A percentile compares a stretch with the other conserved stretches of the same genome.
Evolutionary conservation across 495 filamentous ascomycete genomes (phyloP).

Genomic region (Clohesyomyces aquaticus): DNA sequence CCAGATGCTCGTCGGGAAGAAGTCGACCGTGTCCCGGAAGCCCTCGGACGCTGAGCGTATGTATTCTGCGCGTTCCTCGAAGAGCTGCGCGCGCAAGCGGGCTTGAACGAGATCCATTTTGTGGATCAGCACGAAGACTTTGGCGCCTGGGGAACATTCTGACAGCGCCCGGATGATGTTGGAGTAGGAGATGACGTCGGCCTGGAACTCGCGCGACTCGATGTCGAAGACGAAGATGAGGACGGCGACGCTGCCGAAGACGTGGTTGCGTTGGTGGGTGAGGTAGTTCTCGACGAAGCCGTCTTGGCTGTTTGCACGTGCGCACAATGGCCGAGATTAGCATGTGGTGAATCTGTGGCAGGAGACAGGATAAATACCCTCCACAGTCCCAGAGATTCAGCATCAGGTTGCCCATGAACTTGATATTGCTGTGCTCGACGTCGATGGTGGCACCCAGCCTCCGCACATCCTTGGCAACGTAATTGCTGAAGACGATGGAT

Average conservation of each 20-base stretch:
- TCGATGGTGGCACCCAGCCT: constrained; percentile 96
- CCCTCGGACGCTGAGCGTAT: constrained; percentile 75
- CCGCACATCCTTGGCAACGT: constrained; percentile 93
- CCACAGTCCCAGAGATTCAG: constrained; percentile 99
- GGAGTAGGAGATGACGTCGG: constrained; percentile 86
- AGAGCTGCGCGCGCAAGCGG: constrained; percentile 74
- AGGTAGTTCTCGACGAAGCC: constrained; percentile 99
- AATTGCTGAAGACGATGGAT: constrained; percentile 97
- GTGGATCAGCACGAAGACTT: constrained; percentile 91
- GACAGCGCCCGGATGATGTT: constrained; percentile 81
- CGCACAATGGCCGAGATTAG: constrained; percentile 11
- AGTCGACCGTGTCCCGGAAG: constrained; percentile 61
- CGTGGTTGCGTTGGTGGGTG: constrained; percentile 86
- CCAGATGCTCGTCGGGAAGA: constrained; percentile 96
- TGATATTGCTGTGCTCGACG: constrained; percentile 95
- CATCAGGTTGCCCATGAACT: constrained; percentile 95
- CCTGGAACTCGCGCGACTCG: constrained; percentile 88
- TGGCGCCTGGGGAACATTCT: constrained; percentile 81
- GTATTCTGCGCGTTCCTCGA: constrained; percentile 72
- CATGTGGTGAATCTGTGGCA: constrained; percentile 2
- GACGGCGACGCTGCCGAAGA: constrained; percentile 94
- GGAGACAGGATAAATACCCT: constrained; percentile 57
- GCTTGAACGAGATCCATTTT: constrained; percentile 98
- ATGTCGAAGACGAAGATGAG: constrained; percentile 99
- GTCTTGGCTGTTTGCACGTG: constrained; percentile 76